These are phyloP conservation scores for Amoeboaphelidium protococcarum DNA, from an alignment of 371 early-diverging fungal species.

Conservation along the genomic window DNA sequence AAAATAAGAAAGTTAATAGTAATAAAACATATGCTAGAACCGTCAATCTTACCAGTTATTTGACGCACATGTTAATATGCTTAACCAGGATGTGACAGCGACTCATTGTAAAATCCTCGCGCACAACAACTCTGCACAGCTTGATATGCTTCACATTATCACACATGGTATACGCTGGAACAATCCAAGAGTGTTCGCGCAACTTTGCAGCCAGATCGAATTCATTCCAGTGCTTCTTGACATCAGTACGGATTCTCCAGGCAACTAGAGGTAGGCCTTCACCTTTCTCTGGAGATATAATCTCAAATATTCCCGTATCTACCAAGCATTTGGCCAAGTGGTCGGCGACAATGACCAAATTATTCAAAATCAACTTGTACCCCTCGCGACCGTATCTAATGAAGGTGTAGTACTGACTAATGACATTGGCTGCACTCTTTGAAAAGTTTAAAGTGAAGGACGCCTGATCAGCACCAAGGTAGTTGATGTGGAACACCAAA, in stretches of 20 bases:
- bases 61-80: too few species aligned
- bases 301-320: constrained; percentile 23
- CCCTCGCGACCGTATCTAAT: constrained; percentile 34
- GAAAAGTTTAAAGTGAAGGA: constrained; percentile 42
- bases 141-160: constrained; percentile 17
- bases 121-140: constrained; percentile 23
- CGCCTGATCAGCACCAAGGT: constrained; percentile 14
- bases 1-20: too few species aligned
- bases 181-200: constrained; percentile 28
- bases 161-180: constrained; percentile 26
- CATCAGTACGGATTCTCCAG: constrained; percentile 15
- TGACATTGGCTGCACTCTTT: constrained; percentile 30
- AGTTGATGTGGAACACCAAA: constrained; percentile 33
- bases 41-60: too few species aligned
- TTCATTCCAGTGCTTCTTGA: constrained; percentile 3
- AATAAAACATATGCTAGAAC: too few species aligned
- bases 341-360: constrained; percentile 21
- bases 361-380: constrained; percentile 22
- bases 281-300: constrained; percentile 17
- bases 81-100: neutral
- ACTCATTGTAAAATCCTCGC: constrained; percentile 18
- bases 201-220: constrained; percentile 20
- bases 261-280: constrained; percentile 35
- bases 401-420: constrained; percentile 45
- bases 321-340: constrained; percentile 21